Evolutionary conservation across 2,329 filamentous ascomycete species (phyloP).

Genomic region (Aureobasidium sp.): DNA sequence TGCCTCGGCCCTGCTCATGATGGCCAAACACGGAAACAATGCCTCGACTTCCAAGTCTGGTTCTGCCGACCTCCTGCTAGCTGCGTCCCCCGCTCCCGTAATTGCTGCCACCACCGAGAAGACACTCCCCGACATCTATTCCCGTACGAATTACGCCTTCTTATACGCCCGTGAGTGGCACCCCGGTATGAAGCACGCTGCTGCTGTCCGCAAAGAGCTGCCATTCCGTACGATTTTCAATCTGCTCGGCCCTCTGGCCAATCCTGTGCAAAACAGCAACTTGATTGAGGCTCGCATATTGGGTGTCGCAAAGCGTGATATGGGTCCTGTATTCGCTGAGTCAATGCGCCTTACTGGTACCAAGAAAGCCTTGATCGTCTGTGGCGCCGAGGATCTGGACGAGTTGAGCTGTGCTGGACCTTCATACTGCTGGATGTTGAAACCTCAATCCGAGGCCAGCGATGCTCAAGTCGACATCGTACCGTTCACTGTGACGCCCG

Average conservation of each 20-base stretch:
- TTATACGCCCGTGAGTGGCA: conserved; percentile 95
- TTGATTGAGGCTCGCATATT: conserved; percentile 79
- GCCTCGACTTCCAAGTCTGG: conserved; percentile 93
- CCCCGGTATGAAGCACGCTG: conserved; percentile 84
- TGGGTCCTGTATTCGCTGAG: conserved; percentile 83
- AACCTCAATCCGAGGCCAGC: conserved; percentile 38
- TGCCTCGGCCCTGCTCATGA: conserved; percentile 71
- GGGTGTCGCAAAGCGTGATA: conserved; percentile 80
- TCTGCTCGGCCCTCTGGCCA: conserved; percentile 82
- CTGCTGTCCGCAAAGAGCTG: conserved; percentile 74
- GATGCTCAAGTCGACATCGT: conserved; percentile 51
- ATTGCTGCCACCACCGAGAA: conserved; percentile 64
- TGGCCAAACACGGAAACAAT: conserved; percentile 93
- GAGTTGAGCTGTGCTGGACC: conserved; percentile 86
- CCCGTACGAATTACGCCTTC: conserved; percentile 82
- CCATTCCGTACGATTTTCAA: conserved; percentile 98
- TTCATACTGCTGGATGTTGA: conserved; percentile 81
- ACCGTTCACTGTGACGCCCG: conserved; percentile 67
- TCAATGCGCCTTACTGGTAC: conserved; percentile 68
- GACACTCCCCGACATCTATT: conserved; percentile 66
- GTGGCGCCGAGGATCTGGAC: conserved; percentile 88
- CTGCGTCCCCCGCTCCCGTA: conserved; percentile 60
- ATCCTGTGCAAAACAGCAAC: conserved; percentile 69
- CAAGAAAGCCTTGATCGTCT: conserved; percentile 81
- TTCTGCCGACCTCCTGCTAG: conserved; percentile 80